These are phyloP conservation scores for Camillea tinctor DNA, from an alignment of 2,329 filamentous ascomycete genomes.

Conservation along the genomic window DNA sequence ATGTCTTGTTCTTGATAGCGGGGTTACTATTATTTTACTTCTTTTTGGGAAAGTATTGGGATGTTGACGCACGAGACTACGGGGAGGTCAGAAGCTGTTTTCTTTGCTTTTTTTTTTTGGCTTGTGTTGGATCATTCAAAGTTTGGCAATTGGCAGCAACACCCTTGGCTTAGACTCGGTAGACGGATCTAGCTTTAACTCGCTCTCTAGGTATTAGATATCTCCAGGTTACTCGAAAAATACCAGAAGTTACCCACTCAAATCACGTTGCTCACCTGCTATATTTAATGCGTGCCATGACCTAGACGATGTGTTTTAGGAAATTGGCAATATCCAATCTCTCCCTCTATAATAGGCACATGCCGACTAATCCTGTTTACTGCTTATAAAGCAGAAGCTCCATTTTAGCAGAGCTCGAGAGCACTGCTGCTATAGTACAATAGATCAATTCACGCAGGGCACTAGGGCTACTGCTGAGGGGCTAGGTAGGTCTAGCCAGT, in stretches of 20 bases:
- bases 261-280: neutral
- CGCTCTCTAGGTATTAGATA: slow-evolving; percentile 66
- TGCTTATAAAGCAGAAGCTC: too few relatives aligned
- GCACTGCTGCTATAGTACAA: too few relatives aligned
- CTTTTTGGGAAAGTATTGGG: slow-evolving; percentile 22
- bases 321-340: neutral
- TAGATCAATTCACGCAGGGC: too few relatives aligned
- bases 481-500: too few relatives aligned
- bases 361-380: too few relatives aligned
- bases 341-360: too few relatives aligned
- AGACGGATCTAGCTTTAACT: slow-evolving; percentile 46
- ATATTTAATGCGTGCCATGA: neutral
- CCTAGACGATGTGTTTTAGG: neutral
- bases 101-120: slow-evolving; percentile 26
- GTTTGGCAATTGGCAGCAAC: slow-evolving; percentile 32
- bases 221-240: slow-evolving; percentile 44
- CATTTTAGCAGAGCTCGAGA: too few relatives aligned
- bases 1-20: slow-evolving; percentile 31
- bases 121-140: slow-evolving; percentile 32
- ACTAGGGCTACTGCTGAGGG: too few relatives aligned
- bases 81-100: slow-evolving; percentile 19
- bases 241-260: slow-evolving; percentile 70
- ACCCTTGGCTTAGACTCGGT: slow-evolving; percentile 25
- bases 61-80: slow-evolving; percentile 15
- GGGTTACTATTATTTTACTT: slow-evolving; percentile 13